Evolutionary conservation across 208 protist genomes (phyloP).

Genomic region (Crithidia sp.): DNA sequence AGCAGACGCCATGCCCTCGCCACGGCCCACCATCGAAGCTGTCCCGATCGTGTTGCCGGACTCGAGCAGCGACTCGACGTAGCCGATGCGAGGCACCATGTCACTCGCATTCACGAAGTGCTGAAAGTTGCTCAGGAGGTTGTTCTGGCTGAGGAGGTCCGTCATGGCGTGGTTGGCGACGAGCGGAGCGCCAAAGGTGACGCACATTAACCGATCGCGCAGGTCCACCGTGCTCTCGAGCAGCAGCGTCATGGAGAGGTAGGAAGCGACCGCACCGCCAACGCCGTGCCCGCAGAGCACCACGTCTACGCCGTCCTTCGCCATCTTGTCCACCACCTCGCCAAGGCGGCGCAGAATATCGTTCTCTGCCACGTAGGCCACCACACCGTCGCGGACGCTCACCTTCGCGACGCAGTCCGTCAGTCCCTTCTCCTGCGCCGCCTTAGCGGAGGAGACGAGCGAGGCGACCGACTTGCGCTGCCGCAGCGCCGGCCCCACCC

Average conservation of each 20-base stretch:
- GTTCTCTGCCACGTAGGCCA: slow-evolving; percentile 23
- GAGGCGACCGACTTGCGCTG: slow-evolving; percentile 20
- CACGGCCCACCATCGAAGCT: slow-evolving; percentile 12
- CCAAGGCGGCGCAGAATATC: slow-evolving; percentile 17
- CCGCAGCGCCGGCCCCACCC: slow-evolving; percentile 20
- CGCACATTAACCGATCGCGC: slow-evolving; percentile 43
- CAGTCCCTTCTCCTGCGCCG: slow-evolving; percentile 1
- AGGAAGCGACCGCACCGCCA: slow-evolving; percentile 40
- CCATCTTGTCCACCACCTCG: slow-evolving; percentile 26
- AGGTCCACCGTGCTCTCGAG: slow-evolving; percentile 37
- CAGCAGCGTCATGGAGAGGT: slow-evolving; percentile 33
- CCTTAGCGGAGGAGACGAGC: slow-evolving; percentile 19
- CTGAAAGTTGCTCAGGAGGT: slow-evolving; percentile 32
- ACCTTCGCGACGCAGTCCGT: slow-evolving; percentile 21
- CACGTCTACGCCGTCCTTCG: slow-evolving; percentile 34
- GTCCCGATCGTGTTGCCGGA: slow-evolving; percentile 30
- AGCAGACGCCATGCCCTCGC: neutral
- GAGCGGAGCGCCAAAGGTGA: slow-evolving; percentile 55
- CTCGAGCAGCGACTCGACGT: slow-evolving; percentile 31
- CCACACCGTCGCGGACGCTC: slow-evolving; percentile 19
- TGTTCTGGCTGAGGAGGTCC: slow-evolving; percentile 17
- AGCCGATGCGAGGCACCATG: slow-evolving; percentile 45
- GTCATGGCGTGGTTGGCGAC: slow-evolving; percentile 30
- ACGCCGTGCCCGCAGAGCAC: slow-evolving; percentile 55
- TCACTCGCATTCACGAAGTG: slow-evolving; percentile 57